A percentile compares a stretch with the other conserved stretches of the same genome.
Evolutionary conservation across 148 eudicot species (phyloP).

Genomic region (Dysphania ambrosioides): DNA sequence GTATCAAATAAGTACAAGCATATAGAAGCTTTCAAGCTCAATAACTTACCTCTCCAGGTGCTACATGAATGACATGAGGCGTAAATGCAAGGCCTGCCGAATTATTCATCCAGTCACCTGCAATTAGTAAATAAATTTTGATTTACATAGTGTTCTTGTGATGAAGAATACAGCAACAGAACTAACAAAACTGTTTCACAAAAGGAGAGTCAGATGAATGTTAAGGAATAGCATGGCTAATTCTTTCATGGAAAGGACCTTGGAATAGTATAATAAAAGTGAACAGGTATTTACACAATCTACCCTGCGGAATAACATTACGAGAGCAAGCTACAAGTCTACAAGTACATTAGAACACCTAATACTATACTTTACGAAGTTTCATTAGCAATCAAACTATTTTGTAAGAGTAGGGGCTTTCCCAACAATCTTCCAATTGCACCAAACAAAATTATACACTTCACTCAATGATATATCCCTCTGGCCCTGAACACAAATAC

Average conservation of each 20-base stretch:
- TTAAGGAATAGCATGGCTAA: not conserved
- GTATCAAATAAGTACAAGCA: not conserved
- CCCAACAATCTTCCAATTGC: not conserved
- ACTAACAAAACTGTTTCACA: not conserved
- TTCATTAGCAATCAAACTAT: not conserved
- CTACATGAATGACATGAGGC: slow-evolving; percentile 44
- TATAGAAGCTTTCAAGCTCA: not conserved
- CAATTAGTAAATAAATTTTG: not conserved
- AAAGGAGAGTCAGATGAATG: not conserved
- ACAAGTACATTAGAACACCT: too few species aligned
- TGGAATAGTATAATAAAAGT: not conserved
- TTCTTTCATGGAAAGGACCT: not conserved
- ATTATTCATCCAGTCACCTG: slow-evolving; percentile 48
- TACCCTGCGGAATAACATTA: too few species aligned
- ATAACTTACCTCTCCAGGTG: slow-evolving; percentile 45
- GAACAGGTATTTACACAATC: slow-evolving; percentile 1
- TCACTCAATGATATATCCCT: not conserved
- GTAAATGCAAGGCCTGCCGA: slow-evolving; percentile 49
- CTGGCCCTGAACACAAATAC: not conserved
- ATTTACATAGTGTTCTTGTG: not conserved
- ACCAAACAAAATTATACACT: not conserved
- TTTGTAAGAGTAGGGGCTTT: not conserved
- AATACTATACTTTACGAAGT: too few species aligned
- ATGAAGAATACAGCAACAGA: not conserved
- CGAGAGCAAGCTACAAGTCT: not conserved